phyloP scores from a whole-genome alignment of 805 yeast genomes.

The Tetrapisispora iriomotensis region DNA sequence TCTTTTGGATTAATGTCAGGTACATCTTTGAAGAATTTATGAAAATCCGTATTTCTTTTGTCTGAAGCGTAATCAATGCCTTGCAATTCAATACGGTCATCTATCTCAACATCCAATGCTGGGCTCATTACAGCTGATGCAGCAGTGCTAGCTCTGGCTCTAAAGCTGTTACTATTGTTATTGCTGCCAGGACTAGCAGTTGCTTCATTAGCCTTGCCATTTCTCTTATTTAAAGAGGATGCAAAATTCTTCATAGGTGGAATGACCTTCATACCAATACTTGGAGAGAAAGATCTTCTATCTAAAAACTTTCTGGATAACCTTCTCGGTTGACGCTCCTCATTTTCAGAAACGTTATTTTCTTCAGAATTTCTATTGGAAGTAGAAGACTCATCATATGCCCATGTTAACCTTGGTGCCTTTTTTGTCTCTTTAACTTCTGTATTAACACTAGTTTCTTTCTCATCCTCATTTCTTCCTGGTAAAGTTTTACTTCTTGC shows the following conservation, averaged over 20 bases:
- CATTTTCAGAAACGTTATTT: neutral
- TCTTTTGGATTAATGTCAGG: constrained; percentile 37
- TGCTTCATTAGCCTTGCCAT: constrained; percentile 6
- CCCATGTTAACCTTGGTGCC: constrained; percentile 10
- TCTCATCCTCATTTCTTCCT: constrained; percentile 6
- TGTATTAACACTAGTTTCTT: too few relatives aligned
- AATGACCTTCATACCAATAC: constrained; percentile 16
- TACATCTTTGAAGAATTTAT: constrained; percentile 41
- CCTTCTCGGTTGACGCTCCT: constrained; percentile 21
- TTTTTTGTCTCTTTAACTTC: constrained; percentile 7
- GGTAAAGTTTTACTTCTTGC: constrained; percentile 21
- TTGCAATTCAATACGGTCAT: constrained; percentile 11
- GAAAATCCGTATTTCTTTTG: constrained; percentile 52
- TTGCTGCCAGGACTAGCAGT: neutral
- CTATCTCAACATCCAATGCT: constrained; percentile 11
- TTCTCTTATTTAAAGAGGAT: constrained; percentile 12
- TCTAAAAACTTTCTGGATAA: constrained; percentile 19
- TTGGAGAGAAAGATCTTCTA: constrained; percentile 26
- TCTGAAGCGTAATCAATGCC: constrained; percentile 33
- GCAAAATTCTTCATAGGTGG: constrained; percentile 14
- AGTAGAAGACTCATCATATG: constrained; percentile 8
- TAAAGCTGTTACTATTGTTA: neutral
- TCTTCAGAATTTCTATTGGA: neutral
- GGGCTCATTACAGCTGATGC: constrained; percentile 12
- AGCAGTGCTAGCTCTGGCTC: constrained; percentile 14